These are phyloP conservation scores for Leishmania martiniquensis DNA, from an alignment of 208 protist species.

Conservation along the genomic window DNA sequence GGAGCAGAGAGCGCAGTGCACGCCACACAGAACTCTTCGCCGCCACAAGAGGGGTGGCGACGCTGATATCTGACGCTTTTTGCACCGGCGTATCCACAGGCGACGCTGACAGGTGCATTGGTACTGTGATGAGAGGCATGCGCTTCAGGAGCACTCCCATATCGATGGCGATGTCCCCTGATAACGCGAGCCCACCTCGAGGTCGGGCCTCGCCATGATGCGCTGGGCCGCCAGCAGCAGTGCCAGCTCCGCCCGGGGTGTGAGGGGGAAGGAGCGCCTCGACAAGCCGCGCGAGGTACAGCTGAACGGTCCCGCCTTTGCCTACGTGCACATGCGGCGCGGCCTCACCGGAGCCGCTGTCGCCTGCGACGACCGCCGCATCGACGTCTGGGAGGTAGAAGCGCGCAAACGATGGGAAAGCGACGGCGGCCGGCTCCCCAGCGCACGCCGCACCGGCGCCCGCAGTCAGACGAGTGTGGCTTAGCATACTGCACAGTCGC, in stretches of 20 bases:
- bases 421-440: background rate
- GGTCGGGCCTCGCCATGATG: background rate
- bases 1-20: slow-evolving; percentile 22
- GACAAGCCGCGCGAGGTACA: slow-evolving; percentile 9
- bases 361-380: background rate
- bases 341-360: background rate
- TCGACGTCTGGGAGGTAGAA: slow-evolving; percentile 21
- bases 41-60: background rate
- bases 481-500: slow-evolving; percentile 14
- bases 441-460: background rate
- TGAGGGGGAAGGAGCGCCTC: slow-evolving; percentile 14
- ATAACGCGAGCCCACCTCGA: slow-evolving; percentile 3
- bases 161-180: slow-evolving; percentile 16
- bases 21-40: background rate
- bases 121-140: slow-evolving; percentile 14
- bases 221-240: background rate
- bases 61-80: background rate
- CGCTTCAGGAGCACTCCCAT: slow-evolving; percentile 12
- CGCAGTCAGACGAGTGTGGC: slow-evolving; percentile 11
- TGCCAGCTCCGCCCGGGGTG: slow-evolving; percentile 1
- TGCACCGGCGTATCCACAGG: background rate
- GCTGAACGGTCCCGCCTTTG: background rate
- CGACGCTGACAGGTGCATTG: background rate
- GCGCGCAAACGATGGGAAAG: slow-evolving; percentile 31
- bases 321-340: background rate